Evolutionary conservation across 2,329 filamentous ascomycete genomes (phyloP).

Genomic region (Alternaria alternata): DNA sequence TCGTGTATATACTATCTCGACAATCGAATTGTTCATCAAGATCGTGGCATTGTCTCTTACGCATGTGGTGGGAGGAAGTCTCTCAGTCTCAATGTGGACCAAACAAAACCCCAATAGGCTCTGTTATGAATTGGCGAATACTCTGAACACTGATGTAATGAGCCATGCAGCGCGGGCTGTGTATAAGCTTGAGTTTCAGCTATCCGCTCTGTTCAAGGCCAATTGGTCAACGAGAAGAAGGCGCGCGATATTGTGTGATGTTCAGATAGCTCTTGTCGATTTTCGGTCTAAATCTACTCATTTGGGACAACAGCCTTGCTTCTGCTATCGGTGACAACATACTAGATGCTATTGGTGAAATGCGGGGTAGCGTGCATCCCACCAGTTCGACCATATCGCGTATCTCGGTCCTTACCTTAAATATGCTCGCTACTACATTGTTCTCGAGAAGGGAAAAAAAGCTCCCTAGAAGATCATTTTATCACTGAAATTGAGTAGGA

Average conservation of each 20-base stretch:
- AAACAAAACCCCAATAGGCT: neutral
- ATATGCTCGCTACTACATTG: neutral
- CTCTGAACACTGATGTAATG: no score
- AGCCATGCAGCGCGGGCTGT: neutral
- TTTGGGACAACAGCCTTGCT: neutral
- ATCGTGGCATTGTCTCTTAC: neutral
- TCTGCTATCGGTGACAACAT: conserved; percentile 1
- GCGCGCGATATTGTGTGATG: neutral
- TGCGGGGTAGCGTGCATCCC: conserved; percentile 24
- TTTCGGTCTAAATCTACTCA: neutral
- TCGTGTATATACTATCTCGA: conserved; percentile 30
- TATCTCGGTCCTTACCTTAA: neutral
- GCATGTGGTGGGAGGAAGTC: neutral
- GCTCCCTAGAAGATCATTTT: neutral
- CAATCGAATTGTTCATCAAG: conserved; percentile 5
- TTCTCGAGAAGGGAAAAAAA: neutral
- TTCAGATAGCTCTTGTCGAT: neutral
- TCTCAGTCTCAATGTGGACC: neutral
- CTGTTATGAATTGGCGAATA: neutral
- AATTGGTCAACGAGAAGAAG: neutral
- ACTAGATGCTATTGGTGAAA: conserved; percentile 14
- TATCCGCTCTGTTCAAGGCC: neutral
- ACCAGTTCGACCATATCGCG: conserved; percentile 10
- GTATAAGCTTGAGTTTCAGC: neutral
- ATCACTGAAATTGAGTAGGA: neutral